Evolutionary conservation across 148 eudicot species (phyloP).

Genomic region (Rhododendron henanense): DNA sequence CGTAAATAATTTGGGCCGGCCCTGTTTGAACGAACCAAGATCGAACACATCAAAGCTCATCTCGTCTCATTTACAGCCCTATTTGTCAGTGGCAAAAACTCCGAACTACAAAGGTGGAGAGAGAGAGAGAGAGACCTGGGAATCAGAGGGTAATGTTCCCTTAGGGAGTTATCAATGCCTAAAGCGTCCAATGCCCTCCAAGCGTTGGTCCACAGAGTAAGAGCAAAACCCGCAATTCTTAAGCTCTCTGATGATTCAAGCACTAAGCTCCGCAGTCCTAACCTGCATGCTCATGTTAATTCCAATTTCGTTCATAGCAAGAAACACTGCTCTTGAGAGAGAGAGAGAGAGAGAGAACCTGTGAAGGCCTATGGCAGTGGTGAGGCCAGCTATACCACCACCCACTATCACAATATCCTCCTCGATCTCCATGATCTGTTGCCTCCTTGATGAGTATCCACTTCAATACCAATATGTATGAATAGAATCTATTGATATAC

Average conservation of each 20-base stretch:
- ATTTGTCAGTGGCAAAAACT: no score
- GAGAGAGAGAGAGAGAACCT: conserved; percentile 20
- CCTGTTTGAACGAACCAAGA: no score
- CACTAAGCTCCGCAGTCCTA: conserved; percentile 32
- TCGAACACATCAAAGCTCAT: no score
- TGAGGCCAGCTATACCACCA: conserved; percentile 44
- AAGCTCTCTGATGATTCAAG: conserved; percentile 48
- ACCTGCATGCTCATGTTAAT: not conserved
- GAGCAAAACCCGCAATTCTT: conserved; percentile 44
- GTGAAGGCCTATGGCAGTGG: conserved; percentile 46
- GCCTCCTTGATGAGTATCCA: not conserved
- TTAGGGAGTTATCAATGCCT: conserved; percentile 32
- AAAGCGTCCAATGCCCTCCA: conserved; percentile 53
- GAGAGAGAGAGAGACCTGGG: conserved; percentile 16
- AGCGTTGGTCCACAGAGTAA: conserved; percentile 45
- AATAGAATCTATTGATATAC: no score
- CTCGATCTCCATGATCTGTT: not conserved
- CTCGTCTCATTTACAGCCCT: no score
- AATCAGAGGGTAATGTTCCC: conserved; percentile 19
- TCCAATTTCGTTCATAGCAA: not conserved
- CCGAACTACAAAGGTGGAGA: not conserved
- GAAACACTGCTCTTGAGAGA: not conserved
- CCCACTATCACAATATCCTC: conserved; percentile 24
- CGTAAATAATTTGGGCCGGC: no score
- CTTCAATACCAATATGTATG: not conserved